Base-by-base conservation (phyloP, 805 yeast species). In the Kuraishia hungarica region DNA sequence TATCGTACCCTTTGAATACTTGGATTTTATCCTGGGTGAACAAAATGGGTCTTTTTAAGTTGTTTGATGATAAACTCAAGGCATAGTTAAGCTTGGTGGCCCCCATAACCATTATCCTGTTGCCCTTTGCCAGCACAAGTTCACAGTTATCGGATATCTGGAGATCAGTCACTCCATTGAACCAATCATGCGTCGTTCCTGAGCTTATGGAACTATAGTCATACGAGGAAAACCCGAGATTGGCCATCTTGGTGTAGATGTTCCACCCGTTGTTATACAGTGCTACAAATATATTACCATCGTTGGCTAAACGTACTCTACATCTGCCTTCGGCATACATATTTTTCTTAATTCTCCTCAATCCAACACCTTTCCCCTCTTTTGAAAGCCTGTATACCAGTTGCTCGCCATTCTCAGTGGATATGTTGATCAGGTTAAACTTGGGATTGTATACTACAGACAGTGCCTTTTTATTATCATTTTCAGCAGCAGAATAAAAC, bases 1-100 rank as follows among this genome's bases (percentile, higher is more conserved):
- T 78, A 50, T 76, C 79, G 48, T 69, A 76, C 13, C 80, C 83
- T 55, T 76, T 72, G 61, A 78, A 79, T 2, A 80, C 60, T 52
- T 72, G 60, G 19, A 80, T 59, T 23, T 71, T 68, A 56, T 76
- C 76, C 53, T 65, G 69, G 26, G 73, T 66, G 53, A 66, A 62
- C 24, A 80, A 59, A 1, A 79, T 63, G 0, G 84, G 83, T 43
- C 81, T 61, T 53, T 65, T 67, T 22, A 64, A 53, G 7, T 62
- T 57, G 15, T 59, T 61, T 2, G 67, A 61, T 48, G 62, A 64
- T 26, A 61, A 60, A 1, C 61, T 57, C 22, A 52, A 51, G 4
- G 66, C 61, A 24, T 59, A 64, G 53, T 68, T 71, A 28, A 64
- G 54, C 28, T 53, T 54, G 15, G 61, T 56, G 19, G 69, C 52